Percentiles rank a stretch among this genome's conserved stretches.
These are phyloP conservation scores for Calycina herbarum DNA, from an alignment of 2,329 filamentous ascomycete species.

Conservation along the genomic window DNA sequence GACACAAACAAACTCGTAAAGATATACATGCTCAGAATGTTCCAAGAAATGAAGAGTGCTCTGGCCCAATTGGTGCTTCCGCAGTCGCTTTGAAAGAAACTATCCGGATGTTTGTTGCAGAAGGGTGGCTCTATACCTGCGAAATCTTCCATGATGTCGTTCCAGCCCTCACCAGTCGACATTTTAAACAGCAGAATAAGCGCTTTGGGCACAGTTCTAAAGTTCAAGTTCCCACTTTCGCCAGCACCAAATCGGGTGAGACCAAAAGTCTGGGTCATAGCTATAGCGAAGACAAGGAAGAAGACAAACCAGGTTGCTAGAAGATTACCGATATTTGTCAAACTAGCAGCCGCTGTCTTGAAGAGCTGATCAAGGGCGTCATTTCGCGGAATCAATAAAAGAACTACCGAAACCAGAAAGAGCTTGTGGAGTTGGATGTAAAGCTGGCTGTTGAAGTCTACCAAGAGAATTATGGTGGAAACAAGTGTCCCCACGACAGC, in stretches of 20 bases:
- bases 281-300: conserved; percentile 95
- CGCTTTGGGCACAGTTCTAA: conserved; percentile 90
- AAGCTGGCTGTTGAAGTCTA: conserved; percentile 51
- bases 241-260: conserved; percentile 80
- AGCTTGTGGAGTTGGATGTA: conserved; percentile 88
- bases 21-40: conserved; percentile 99
- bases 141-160: conserved; percentile 94
- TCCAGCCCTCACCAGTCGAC: conserved; percentile 96
- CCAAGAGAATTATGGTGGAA: conserved; percentile 76
- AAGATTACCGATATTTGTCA: conserved; percentile 86
- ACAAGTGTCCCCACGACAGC: conserved; percentile 77
- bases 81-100: conserved; percentile 88
- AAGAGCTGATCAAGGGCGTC: conserved; percentile 97
- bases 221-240: conserved; percentile 80
- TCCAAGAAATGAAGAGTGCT: conserved; percentile 91
- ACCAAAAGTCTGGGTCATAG: conserved; percentile 92
- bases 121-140: conserved; percentile 76
- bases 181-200: conserved; percentile 90
- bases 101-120: conserved; percentile 65
- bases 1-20: conserved; percentile 98
- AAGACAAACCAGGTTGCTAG: conserved; percentile 96
- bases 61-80: conserved; percentile 88
- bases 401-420: conserved; percentile 84
- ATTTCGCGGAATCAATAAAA: conserved; percentile 91
- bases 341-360: conserved; percentile 94